Percentiles rank a stretch among this genome's conserved stretches.
Evolutionary conservation across 2,329 filamentous ascomycete genomes (phyloP).

Genomic region (Colletotrichum lini): DNA sequence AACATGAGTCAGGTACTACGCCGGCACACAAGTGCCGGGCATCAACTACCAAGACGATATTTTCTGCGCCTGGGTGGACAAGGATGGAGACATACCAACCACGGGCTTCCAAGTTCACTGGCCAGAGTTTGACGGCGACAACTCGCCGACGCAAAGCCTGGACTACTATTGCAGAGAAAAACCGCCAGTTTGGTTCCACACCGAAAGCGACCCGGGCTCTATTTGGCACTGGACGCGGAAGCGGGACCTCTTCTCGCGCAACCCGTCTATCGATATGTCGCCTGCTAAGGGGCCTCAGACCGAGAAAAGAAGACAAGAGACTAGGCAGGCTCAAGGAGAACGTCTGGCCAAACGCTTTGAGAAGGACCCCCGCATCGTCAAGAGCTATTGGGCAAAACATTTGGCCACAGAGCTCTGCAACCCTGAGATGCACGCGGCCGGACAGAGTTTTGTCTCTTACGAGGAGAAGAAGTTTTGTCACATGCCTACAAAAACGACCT

Average conservation of each 20-base stretch:
- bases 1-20: constrained; percentile 35
- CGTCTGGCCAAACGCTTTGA: constrained; percentile 1
- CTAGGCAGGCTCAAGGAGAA: too few species aligned
- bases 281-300: not conserved
- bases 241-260: not conserved
- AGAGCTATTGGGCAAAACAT: constrained; percentile 30
- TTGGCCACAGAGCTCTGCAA: constrained; percentile 42
- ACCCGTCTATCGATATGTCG: not conserved
- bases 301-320: not conserved
- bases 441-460: constrained; percentile 41
- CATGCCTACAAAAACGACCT: constrained; percentile 43
- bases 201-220: constrained; percentile 34
- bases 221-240: constrained; percentile 32
- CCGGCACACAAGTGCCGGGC: not conserved
- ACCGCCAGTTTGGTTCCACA: constrained; percentile 34
- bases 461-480: constrained; percentile 43
- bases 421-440: not conserved
- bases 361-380: constrained; percentile 21
- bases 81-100: constrained; percentile 45
- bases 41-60: constrained; percentile 38
- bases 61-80: constrained; percentile 47
- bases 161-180: constrained; percentile 42
- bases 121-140: constrained; percentile 46
- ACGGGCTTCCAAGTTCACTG: constrained; percentile 51
- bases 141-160: constrained; percentile 30